These are phyloP conservation scores for Tephrocybe sp. DNA, from an alignment of 768 basidiomycete genomes.

Conservation along the genomic window DNA sequence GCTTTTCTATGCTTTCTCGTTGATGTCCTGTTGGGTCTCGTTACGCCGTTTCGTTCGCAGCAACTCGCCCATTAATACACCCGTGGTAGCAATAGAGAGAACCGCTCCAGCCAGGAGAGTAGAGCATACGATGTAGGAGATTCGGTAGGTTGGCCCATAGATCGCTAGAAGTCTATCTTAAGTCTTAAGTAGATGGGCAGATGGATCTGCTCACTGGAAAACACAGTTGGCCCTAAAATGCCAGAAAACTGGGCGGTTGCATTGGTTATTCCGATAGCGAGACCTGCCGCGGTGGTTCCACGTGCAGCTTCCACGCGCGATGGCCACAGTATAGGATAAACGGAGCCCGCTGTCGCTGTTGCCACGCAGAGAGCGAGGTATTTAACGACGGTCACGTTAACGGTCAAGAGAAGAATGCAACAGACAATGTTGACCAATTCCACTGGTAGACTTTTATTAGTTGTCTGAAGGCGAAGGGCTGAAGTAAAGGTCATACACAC, in stretches of 20 bases:
- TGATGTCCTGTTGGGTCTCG: background rate
- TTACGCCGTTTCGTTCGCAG: background rate
- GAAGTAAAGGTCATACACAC: background rate
- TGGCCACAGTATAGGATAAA: slow-evolving; percentile 13
- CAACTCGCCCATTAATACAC: slow-evolving; percentile 10
- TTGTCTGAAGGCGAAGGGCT: background rate
- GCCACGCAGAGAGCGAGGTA: slow-evolving; percentile 13
- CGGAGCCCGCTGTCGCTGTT: slow-evolving; percentile 12
- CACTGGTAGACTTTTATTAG: background rate
- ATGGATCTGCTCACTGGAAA: slow-evolving; percentile 5
- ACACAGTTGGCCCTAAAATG: slow-evolving; percentile 14
- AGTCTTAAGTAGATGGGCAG: background rate
- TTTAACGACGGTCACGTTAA: slow-evolving; percentile 9
- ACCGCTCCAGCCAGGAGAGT: slow-evolving; percentile 8
- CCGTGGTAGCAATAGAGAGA: slow-evolving; percentile 4
- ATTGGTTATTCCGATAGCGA: slow-evolving; percentile 11
- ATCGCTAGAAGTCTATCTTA: slow-evolving; percentile 2
- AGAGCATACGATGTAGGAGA: slow-evolving; percentile 10
- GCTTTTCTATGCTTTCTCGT: background rate
- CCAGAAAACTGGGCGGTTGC: slow-evolving; percentile 11
- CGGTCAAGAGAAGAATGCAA: slow-evolving; percentile 10
- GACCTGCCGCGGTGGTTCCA: slow-evolving; percentile 12
- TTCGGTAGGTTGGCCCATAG: slow-evolving; percentile 15
- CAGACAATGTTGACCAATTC: slow-evolving; percentile 12
- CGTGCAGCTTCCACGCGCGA: slow-evolving; percentile 12